Percentiles rank a stretch among this genome's conserved stretches.
These are phyloP conservation scores for Saprolegnia diclina DNA, from an alignment of 352 stramenopile genomes.

Conservation along the genomic window DNA sequence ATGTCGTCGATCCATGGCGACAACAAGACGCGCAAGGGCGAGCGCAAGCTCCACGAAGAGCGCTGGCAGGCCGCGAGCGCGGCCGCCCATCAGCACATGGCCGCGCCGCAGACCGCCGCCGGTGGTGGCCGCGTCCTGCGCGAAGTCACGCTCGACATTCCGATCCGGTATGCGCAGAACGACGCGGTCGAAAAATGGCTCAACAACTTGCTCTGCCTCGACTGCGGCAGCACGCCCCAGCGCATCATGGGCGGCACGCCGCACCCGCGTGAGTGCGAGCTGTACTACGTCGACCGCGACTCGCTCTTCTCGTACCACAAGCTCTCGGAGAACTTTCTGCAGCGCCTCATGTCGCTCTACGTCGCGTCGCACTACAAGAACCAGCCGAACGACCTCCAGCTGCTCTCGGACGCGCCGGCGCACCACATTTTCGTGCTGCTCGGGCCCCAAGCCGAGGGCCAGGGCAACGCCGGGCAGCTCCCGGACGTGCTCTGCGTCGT, in stretches of 20 bases:
- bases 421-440: constrained; percentile 98
- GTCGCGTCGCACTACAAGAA: constrained; percentile 99
- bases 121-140: constrained; percentile 74
- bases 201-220: constrained; percentile 96
- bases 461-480: constrained; percentile 85
- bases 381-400: constrained; percentile 98
- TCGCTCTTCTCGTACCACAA: constrained; percentile 99
- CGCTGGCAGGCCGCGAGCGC: constrained; percentile 90
- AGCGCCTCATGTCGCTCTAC: constrained; percentile 94
- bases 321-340: constrained; percentile 94
- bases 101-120: constrained; percentile 37
- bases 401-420: constrained; percentile 97
- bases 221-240: constrained; percentile 76
- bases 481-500: constrained; percentile 98
- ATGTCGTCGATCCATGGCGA: constrained; percentile 79
- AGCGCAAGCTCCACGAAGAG: constrained; percentile 96
- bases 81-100: constrained; percentile 51
- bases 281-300: constrained; percentile 99
- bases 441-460: constrained; percentile 88
- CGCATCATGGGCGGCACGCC: constrained; percentile 91
- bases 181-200: constrained; percentile 98
- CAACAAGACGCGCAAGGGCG: constrained; percentile 90
- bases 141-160: constrained; percentile 95
- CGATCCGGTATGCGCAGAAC: constrained; percentile 95
- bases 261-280: constrained; percentile 94